phyloP scores from a whole-genome alignment of 495 filamentous ascomycete genomes.

The Penicillium roqueforti region DNA sequence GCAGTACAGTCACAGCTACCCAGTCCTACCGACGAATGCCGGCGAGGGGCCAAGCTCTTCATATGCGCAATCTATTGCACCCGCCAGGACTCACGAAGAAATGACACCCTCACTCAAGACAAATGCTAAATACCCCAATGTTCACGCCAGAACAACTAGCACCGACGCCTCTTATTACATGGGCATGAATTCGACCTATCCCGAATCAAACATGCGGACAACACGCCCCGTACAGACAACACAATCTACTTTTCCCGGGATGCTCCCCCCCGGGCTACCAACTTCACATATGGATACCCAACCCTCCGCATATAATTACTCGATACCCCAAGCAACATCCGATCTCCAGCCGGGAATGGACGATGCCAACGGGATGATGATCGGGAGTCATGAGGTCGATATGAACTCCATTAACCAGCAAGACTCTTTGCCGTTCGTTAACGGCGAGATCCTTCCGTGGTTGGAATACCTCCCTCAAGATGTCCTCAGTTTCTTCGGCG shows the following conservation, averaged over 20 bases:
- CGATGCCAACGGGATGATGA: constrained; percentile 52
- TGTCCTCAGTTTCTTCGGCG: constrained; percentile 54
- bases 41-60: constrained; percentile 22
- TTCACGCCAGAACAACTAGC: constrained; percentile 15
- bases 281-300: constrained; percentile 22
- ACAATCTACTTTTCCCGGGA: constrained; percentile 39
- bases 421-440: constrained; percentile 43
- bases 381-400: constrained; percentile 68
- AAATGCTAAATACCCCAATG: constrained; percentile 20
- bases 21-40: constrained; percentile 20
- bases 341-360: constrained; percentile 37
- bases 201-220: constrained; percentile 23
- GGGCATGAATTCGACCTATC: constrained; percentile 29
- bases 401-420: constrained; percentile 48
- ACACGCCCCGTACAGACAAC: constrained; percentile 36
- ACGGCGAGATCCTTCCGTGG: constrained; percentile 61
- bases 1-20: constrained; percentile 36
- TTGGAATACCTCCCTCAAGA: constrained; percentile 65
- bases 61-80: constrained; percentile 17
- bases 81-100: constrained; percentile 16
- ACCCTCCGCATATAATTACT: constrained; percentile 22
- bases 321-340: constrained; percentile 26
- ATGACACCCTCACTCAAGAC: constrained; percentile 17
- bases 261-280: constrained; percentile 40
- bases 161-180: constrained; percentile 28